A percentile compares a stretch with the other conserved stretches of the same genome.
Evolutionary conservation across 352 stramenopile genomes (phyloP).

Genomic region (Phytopythium chamaehyphon): DNA sequence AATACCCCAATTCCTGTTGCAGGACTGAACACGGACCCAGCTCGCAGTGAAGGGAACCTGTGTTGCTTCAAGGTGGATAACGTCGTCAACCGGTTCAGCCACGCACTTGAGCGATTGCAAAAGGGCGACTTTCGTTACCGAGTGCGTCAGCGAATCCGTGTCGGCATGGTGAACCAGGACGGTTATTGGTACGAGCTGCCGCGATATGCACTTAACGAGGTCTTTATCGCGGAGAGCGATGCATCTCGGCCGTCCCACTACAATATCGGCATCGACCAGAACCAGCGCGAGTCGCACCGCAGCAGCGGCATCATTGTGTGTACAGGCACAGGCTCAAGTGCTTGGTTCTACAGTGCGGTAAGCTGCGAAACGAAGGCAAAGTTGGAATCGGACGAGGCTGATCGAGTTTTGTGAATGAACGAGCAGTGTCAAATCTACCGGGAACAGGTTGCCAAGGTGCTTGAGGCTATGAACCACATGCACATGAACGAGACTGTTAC

Average conservation of each 20-base stretch:
- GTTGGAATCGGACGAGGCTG: neutral
- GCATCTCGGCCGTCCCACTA: conserved; percentile 83
- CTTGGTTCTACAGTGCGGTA: conserved; percentile 86
- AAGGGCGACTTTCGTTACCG: conserved; percentile 78
- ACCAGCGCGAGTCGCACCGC: conserved; percentile 84
- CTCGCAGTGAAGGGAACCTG: conserved; percentile 81
- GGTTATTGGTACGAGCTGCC: conserved; percentile 85
- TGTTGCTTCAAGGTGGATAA: conserved; percentile 86
- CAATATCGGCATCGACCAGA: conserved; percentile 87
- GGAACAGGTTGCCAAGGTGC: conserved; percentile 81
- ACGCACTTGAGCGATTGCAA: conserved; percentile 63
- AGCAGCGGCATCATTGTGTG: conserved; percentile 88
- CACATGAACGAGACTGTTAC: conserved; percentile 88
- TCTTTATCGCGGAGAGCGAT: conserved; percentile 87
- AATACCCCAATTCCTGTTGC: conserved; percentile 83
- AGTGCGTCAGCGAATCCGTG: conserved; percentile 77
- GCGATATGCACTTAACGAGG: conserved; percentile 84
- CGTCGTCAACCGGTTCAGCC: conserved; percentile 64
- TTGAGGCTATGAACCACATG: conserved; percentile 81
- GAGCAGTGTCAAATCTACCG: conserved; percentile 79
- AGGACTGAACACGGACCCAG: conserved; percentile 83
- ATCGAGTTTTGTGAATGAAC: conserved; percentile 9
- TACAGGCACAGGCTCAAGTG: conserved; percentile 84
- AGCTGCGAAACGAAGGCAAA: conserved; percentile 7
- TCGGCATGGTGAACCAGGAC: conserved; percentile 88